A percentile compares a stretch with the other conserved stretches of the same genome.
These are phyloP conservation scores for Auricularia cornea DNA, from an alignment of 768 basidiomycete genomes.

Conservation along the genomic window DNA sequence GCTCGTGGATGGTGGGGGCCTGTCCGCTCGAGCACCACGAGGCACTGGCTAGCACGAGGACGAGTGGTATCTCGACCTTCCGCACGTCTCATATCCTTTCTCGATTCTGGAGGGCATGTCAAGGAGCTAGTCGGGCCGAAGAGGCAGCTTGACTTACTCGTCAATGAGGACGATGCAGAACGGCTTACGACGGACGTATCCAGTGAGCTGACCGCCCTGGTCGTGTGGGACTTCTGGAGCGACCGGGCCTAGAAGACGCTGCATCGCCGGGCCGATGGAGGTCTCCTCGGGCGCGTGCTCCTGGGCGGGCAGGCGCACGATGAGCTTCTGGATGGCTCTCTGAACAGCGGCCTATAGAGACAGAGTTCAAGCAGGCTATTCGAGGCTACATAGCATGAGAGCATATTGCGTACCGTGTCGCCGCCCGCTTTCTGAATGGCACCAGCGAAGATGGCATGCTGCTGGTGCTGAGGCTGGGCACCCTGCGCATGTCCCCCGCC, in stretches of 20 bases:
- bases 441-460: constrained; percentile 57
- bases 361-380: not conserved
- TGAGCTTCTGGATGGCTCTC: constrained; percentile 62
- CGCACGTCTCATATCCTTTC: constrained; percentile 82
- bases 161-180: constrained; percentile 82
- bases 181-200: constrained; percentile 86
- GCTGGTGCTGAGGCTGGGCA: not conserved
- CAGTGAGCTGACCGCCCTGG: constrained; percentile 82
- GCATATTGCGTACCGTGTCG: constrained; percentile 53
- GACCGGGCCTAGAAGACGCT: constrained; percentile 69
- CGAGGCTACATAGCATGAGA: not conserved
- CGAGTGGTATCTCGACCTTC: constrained; percentile 59
- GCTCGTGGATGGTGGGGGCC: too few species aligned
- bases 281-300: constrained; percentile 80
- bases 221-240: constrained; percentile 82
- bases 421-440: constrained; percentile 80
- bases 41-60: constrained; percentile 75
- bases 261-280: constrained; percentile 44
- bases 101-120: constrained; percentile 48
- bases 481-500: constrained; percentile 19
- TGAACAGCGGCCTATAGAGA: constrained; percentile 43
- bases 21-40: too few species aligned
- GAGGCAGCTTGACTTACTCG: constrained; percentile 29
- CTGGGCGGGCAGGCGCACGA: constrained; percentile 78
- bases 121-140: constrained; percentile 4